These are phyloP conservation scores for Rhodotorula diobovata DNA, from an alignment of 768 basidiomycete genomes.

Conservation along the genomic window DNA sequence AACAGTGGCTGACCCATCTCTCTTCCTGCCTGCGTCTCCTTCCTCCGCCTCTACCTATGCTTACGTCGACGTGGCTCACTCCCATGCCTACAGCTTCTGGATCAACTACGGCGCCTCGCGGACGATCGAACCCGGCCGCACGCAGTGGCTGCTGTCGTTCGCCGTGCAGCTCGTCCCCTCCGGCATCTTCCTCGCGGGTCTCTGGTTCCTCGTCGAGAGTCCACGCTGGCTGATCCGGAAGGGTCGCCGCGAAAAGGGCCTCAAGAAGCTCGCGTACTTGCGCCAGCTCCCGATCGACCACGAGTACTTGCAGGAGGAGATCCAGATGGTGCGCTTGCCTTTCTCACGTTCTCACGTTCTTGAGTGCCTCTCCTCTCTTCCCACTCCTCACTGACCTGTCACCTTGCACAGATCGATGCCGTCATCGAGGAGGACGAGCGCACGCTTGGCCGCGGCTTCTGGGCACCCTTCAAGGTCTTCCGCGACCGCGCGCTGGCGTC, in stretches of 20 bases:
- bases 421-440: conserved; percentile 26
- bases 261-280: conserved; percentile 45
- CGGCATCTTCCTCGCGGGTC: conserved; percentile 43
- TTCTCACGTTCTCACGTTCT: no score
- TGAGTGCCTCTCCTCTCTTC: no score
- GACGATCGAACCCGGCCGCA: conserved; percentile 48
- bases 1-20: no score
- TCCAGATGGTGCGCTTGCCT: background rate
- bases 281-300: conserved; percentile 42
- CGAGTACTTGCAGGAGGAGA: conserved; percentile 27
- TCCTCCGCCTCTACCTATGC: no score
- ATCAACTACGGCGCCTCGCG: no score
- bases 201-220: conserved; percentile 46
- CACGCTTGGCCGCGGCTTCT: conserved; percentile 33
- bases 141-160: conserved; percentile 47
- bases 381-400: no score
- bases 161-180: conserved; percentile 42
- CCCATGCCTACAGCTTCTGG: no score
- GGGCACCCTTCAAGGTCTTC: conserved; percentile 36
- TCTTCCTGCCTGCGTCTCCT: no score
- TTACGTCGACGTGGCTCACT: no score
- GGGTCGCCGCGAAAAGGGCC: conserved; percentile 42
- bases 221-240: conserved; percentile 45
- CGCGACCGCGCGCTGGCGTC: conserved; percentile 39
- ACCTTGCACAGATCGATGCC: conserved; percentile 22